phyloP scores from a whole-genome alignment of 2,329 filamentous ascomycete species.

The Fusarium domesticum region DNA sequence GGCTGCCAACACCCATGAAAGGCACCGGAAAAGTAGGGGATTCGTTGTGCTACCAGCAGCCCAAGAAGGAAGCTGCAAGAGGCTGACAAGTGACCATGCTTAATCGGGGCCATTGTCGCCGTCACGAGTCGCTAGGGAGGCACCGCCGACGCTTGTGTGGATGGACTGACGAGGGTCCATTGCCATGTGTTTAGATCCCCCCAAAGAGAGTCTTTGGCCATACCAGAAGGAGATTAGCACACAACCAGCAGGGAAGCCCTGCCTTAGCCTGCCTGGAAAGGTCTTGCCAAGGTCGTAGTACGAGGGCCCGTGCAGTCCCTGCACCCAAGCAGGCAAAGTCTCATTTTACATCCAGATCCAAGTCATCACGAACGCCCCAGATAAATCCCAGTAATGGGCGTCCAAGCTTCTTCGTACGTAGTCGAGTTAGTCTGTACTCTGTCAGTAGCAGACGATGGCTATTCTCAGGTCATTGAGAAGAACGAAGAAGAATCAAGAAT shows the following conservation, averaged over 20 bases:
- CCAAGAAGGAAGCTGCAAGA: conserved; percentile 14
- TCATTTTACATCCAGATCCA: too few relatives aligned
- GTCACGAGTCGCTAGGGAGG: conserved; percentile 12
- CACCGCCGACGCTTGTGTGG: conserved; percentile 21
- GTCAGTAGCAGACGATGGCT: not conserved
- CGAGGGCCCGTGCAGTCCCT: not conserved
- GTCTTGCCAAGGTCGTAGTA: not conserved
- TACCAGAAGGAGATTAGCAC: conserved; percentile 19
- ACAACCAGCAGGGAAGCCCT: conserved; percentile 11
- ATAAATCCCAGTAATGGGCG: not conserved
- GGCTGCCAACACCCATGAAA: conserved; percentile 10
- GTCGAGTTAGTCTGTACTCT: too few relatives aligned
- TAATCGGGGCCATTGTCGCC: conserved; percentile 9
- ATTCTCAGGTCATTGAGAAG: not conserved
- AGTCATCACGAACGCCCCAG: not conserved
- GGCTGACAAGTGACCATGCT: conserved; percentile 6
- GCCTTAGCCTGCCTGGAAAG: not conserved
- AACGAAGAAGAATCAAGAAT: too few relatives aligned
- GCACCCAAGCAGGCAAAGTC: not conserved
- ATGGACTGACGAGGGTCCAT: conserved; percentile 22
- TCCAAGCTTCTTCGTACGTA: not conserved
- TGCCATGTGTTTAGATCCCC: conserved; percentile 27
- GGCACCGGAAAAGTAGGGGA: conserved; percentile 10
- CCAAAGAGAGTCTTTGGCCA: conserved; percentile 19
- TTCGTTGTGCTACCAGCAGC: conserved; percentile 16